These are phyloP conservation scores for Wickerhamomyces strasburgensis DNA, from an alignment of 805 yeast genomes.

Conservation along the genomic window DNA sequence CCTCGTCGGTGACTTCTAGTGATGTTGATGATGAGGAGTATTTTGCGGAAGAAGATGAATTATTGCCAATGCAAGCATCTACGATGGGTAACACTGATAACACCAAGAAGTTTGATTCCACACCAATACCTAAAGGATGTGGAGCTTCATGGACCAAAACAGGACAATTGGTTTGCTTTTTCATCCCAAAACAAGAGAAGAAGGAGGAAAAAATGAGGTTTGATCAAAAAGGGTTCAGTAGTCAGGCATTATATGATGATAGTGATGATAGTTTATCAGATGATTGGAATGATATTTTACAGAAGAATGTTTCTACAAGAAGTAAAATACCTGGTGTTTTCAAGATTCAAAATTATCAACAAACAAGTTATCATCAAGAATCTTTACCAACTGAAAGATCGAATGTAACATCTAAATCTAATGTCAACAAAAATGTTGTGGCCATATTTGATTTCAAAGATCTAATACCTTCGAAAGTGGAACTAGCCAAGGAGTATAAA, in stretches of 20 bases:
- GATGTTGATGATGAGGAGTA: conserved; percentile 26
- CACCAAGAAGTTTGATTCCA: conserved; percentile 50
- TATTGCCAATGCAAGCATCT: conserved; percentile 13
- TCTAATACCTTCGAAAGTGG: conserved; percentile 70
- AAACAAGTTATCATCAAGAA: not conserved
- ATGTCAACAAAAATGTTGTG: conserved; percentile 46
- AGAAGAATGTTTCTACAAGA: conserved; percentile 46
- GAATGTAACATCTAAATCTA: conserved; percentile 10
- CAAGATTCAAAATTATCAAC: conserved; percentile 19
- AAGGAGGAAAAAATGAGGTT: conserved; percentile 41
- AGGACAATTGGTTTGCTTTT: conserved; percentile 80
- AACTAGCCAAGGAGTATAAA: conserved; percentile 62
- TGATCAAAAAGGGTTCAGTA: conserved; percentile 51
- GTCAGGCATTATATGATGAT: conserved; percentile 20
- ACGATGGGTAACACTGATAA: conserved; percentile 1
- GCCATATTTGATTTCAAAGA: conserved; percentile 59
- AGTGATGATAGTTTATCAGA: conserved; percentile 57
- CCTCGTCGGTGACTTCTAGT: conserved; percentile 15
- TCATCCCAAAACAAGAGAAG: conserved; percentile 48
- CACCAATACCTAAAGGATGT: conserved; percentile 90
- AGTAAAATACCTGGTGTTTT: conserved; percentile 46
- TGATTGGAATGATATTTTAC: conserved; percentile 64
- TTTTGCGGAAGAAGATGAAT: conserved; percentile 33
- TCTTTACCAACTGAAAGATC: conserved; percentile 22
- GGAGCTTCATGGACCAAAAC: conserved; percentile 84